Conservation (phyloP, 495 filamentous ascomycete genomes). For the Aspergillus kassunensis region DNA sequence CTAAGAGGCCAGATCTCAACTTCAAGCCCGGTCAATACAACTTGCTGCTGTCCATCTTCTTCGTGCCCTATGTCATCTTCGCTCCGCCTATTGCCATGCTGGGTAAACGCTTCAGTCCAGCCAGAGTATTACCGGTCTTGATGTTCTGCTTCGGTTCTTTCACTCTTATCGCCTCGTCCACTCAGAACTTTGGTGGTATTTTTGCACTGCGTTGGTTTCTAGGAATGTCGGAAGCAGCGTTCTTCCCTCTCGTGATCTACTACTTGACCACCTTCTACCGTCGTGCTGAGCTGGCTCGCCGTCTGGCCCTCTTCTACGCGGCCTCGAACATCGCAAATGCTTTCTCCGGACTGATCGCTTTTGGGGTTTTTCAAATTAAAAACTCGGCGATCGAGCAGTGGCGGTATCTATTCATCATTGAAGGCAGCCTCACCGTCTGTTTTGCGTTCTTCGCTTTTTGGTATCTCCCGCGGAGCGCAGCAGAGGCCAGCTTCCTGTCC, state of each 20-base stretch:
- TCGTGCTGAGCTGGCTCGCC: slow-evolving; percentile 69
- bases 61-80: slow-evolving; percentile 70
- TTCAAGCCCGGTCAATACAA: slow-evolving; percentile 66
- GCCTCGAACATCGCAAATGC: slow-evolving; percentile 70
- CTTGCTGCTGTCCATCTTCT: slow-evolving; percentile 68
- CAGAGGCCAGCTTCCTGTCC: slow-evolving; percentile 59
- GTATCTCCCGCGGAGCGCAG: slow-evolving; percentile 64
- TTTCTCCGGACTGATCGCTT: slow-evolving; percentile 69
- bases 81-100: slow-evolving; percentile 64
- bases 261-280: slow-evolving; percentile 66
- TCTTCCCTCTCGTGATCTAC: slow-evolving; percentile 67
- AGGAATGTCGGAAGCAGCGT: slow-evolving; percentile 69
- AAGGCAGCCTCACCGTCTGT: slow-evolving; percentile 59
- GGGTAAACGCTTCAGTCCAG: slow-evolving; percentile 63
- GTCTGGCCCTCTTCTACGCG: slow-evolving; percentile 75
- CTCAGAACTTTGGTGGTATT: slow-evolving; percentile 61
- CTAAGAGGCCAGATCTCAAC: slow-evolving; percentile 38
- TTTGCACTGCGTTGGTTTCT: slow-evolving; percentile 55
- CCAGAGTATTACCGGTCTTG: slow-evolving; percentile 59
- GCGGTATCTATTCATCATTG: slow-evolving; percentile 76
- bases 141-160: slow-evolving; percentile 65
- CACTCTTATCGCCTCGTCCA: slow-evolving; percentile 52
- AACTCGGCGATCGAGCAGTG: slow-evolving; percentile 51
- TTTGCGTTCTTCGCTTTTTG: slow-evolving; percentile 66
- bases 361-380: slow-evolving; percentile 72